These are phyloP conservation scores for Apiospora pterosperma DNA, from an alignment of 2,329 filamentous ascomycete genomes.

Conservation along the genomic window DNA sequence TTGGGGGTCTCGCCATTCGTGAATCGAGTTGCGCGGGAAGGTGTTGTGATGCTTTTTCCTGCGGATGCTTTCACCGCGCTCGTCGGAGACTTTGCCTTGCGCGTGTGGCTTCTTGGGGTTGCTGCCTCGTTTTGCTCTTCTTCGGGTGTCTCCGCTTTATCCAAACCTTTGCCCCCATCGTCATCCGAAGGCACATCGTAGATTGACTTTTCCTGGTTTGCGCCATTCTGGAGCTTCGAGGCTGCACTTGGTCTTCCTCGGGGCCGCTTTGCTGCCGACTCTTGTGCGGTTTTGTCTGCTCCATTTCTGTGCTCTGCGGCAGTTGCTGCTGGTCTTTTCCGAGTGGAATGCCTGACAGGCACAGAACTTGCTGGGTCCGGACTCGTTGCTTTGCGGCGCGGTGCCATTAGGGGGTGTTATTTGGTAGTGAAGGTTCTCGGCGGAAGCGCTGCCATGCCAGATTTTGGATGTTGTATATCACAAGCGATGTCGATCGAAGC, in stretches of 20 bases:
- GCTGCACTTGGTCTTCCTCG: conserved; percentile 7
- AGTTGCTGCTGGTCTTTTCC: not conserved
- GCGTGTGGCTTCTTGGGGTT: not conserved
- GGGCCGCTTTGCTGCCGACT: conserved; percentile 1
- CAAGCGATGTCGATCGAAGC: too few relatives aligned
- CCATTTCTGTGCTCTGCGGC: not conserved
- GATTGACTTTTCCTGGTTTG: not conserved
- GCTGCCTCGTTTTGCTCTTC: not conserved
- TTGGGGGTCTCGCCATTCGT: conserved; percentile 54
- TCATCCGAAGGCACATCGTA: conserved; percentile 9
- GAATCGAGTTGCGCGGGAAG: conserved; percentile 15
- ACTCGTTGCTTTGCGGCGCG: not conserved
- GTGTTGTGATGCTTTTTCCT: conserved; percentile 15
- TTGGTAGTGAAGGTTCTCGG: not conserved
- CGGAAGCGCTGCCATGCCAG: not conserved
- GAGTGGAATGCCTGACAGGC: not conserved
- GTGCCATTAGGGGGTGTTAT: not conserved
- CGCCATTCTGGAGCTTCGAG: not conserved
- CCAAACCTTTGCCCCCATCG: not conserved
- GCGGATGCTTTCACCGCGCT: not conserved
- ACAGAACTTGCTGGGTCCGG: not conserved
- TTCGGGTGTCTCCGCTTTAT: not conserved
- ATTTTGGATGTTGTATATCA: not conserved
- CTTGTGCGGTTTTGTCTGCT: not conserved
- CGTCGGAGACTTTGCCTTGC: not conserved